Conservation (phyloP, 106 monocot genomes). For the Apostasia ramifera region DNA sequence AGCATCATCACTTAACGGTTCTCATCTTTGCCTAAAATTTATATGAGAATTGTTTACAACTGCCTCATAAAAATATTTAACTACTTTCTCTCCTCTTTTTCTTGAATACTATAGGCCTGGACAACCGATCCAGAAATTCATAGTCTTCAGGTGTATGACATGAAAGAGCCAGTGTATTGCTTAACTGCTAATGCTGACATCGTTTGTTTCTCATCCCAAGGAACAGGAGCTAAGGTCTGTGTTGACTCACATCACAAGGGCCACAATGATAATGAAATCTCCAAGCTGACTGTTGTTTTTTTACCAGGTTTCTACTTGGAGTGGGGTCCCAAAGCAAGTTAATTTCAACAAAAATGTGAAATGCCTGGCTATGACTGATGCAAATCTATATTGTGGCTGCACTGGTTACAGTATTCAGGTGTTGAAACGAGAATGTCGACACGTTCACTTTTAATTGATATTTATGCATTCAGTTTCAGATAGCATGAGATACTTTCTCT, state of each 20-base stretch:
- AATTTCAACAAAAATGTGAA: slow-evolving; percentile 42
- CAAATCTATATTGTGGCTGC: slow-evolving; percentile 40
- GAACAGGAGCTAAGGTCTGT: slow-evolving; percentile 40
- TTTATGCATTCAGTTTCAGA: too few relatives aligned
- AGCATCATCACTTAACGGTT: too few relatives aligned
- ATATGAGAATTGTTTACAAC: too few relatives aligned
- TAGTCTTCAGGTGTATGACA: slow-evolving; percentile 33
- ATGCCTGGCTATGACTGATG: slow-evolving; percentile 35
- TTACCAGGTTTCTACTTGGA: slow-evolving; percentile 25
- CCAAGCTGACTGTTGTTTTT: not conserved
- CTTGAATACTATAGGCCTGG: slow-evolving; percentile 31
- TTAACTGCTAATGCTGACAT: slow-evolving; percentile 15
- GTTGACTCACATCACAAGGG: not conserved
- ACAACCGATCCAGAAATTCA: slow-evolving; percentile 25
- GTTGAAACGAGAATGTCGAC: not conserved
- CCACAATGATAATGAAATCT: not conserved
- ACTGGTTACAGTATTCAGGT: slow-evolving; percentile 49
- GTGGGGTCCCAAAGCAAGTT: slow-evolving; percentile 23
- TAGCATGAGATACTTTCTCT: too few relatives aligned
- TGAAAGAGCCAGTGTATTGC: slow-evolving; percentile 39
- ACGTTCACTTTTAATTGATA: not conserved
- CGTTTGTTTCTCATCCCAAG: slow-evolving; percentile 41
- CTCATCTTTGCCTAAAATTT: too few relatives aligned
- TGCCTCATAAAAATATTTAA: too few relatives aligned
- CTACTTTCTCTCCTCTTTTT: not conserved